Evolutionary conservation across 2,329 filamentous ascomycete species (phyloP).

Genomic region (Xylariaceae sp.): DNA sequence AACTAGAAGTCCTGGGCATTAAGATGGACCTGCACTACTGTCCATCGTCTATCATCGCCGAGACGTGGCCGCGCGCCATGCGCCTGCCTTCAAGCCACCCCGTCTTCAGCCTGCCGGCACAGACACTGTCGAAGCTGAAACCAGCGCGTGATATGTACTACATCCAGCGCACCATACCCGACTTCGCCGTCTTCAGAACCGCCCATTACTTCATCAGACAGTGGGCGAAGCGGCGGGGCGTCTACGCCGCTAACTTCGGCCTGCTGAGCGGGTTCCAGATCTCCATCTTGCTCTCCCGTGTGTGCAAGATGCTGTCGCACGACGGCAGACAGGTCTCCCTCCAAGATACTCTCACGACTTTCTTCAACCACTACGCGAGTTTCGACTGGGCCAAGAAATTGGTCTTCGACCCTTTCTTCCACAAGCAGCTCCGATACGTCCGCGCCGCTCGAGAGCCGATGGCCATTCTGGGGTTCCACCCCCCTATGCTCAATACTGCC

Average conservation of each 20-base stretch:
- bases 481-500: slow-evolving; percentile 56
- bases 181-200: slow-evolving; percentile 50
- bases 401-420: slow-evolving; percentile 57
- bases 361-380: slow-evolving; percentile 57
- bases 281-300: slow-evolving; percentile 52
- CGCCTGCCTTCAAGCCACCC: slow-evolving; percentile 45
- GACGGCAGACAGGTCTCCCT: slow-evolving; percentile 36
- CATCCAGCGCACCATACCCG: slow-evolving; percentile 54
- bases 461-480: slow-evolving; percentile 57
- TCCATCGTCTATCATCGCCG: slow-evolving; percentile 48
- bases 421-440: slow-evolving; percentile 45
- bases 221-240: slow-evolving; percentile 57
- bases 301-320: slow-evolving; percentile 50
- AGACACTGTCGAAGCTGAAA: slow-evolving; percentile 57
- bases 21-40: slow-evolving; percentile 64
- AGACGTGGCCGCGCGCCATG: slow-evolving; percentile 46
- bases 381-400: slow-evolving; percentile 54
- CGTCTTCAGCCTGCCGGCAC: slow-evolving; percentile 49
- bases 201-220: slow-evolving; percentile 56
- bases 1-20: slow-evolving; percentile 53
- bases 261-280: slow-evolving; percentile 62
- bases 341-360: slow-evolving; percentile 49
- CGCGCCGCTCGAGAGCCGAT: slow-evolving; percentile 55
- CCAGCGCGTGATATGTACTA: slow-evolving; percentile 58
- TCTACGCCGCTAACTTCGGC: slow-evolving; percentile 61